Base-by-base conservation (phyloP, 495 filamentous ascomycete species). In the Tetracladium marchalianum region DNA sequence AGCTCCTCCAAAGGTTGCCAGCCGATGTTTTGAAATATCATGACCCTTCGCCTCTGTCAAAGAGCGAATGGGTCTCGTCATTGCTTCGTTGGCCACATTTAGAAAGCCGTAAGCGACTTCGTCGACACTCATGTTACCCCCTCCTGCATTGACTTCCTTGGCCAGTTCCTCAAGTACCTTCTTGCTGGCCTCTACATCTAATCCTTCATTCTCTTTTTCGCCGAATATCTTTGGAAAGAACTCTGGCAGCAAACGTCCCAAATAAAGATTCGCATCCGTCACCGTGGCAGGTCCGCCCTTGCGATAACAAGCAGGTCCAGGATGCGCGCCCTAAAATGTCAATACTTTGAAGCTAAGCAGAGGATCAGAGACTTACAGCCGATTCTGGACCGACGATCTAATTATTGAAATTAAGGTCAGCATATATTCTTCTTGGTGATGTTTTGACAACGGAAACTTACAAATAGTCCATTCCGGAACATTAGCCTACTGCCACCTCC, bases 161-260 rank as follows among this genome's bases (percentile, higher is more conserved):
- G 90, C 80, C 31, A 97, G 66, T 46, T 90, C 80, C 39, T 81
- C 66, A 52, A 98, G 87, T 5, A 85, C 69, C 55, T 78, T 81
- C 52, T 81, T 72, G 42, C 86, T 93, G 0, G 84, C 84, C 46
- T 83, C 74, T 10, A 74, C 70, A 58, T 98, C 92, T 10, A 98
- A 63, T 0, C 81, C 84, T 60, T 95, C 83, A 49, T 96, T 71
- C 59, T 98, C 92, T 34, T 87, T 84, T 58, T 85, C 82, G 22
- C 92, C 92, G 53, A 98, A 97, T 45, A 98, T 97, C 55, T 92
- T 90, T 4, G 92, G 92, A 62, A 98, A 98, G 66, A 95, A 97
- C 50, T 95, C 87, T 0, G 92, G 90, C 31, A 95, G 57, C 17
- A 98, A 66, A 13, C 92, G 77, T 4, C 90, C 92, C 0, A 97